These are phyloP conservation scores for Choanephora cucurbitarum DNA, from an alignment of 371 early-diverging fungal genomes.

Conservation along the genomic window DNA sequence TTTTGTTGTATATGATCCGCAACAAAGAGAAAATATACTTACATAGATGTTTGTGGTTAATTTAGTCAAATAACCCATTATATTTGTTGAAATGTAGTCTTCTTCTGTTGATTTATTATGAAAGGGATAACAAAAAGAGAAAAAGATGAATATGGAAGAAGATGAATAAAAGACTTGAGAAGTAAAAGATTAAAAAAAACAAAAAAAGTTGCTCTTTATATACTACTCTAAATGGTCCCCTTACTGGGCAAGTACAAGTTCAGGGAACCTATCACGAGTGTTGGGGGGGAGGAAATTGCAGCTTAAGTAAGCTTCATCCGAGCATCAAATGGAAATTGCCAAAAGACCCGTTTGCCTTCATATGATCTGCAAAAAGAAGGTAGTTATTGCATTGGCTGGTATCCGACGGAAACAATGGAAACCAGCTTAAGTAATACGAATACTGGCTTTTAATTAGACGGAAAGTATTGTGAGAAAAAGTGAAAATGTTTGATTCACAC, in stretches of 20 bases:
- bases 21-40: too few species aligned
- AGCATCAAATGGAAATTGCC: background rate
- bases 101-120: background rate
- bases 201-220: background rate
- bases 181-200: background rate
- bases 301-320: background rate
- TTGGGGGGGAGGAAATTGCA: background rate
- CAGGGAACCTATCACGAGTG: background rate
- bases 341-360: background rate
- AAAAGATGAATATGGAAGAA: background rate
- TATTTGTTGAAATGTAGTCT: background rate
- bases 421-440: conserved; percentile 5
- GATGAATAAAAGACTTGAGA: background rate
- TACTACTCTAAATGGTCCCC: background rate
- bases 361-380: background rate
- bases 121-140: background rate
- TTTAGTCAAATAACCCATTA: conserved; percentile 16
- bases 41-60: conserved; percentile 44
- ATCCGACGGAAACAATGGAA: conserved; percentile 3
- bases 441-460: too few species aligned
- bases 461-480: too few species aligned
- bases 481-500: too few species aligned
- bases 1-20: too few species aligned
- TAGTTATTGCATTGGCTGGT: conserved; percentile 1
- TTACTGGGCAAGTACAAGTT: background rate